Conservation (phyloP, 495 filamentous ascomycete genomes). For the Penicillium taxi region DNA sequence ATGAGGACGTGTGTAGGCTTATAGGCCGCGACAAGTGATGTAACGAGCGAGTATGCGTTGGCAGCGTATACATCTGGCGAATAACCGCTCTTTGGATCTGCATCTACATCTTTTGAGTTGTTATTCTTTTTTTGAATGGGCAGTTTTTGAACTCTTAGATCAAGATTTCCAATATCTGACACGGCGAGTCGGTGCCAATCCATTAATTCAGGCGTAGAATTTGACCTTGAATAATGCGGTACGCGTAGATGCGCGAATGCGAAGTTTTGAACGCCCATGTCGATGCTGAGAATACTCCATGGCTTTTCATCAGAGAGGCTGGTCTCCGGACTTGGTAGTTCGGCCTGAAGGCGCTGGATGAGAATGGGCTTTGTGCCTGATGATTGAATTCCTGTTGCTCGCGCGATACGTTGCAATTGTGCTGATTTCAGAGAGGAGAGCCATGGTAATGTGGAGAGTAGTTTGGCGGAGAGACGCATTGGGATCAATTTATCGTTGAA, state of each 20-base stretch:
- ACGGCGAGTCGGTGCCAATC: slow-evolving; percentile 33
- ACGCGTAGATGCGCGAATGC: slow-evolving; percentile 50
- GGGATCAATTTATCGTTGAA: not conserved
- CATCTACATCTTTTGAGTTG: not conserved
- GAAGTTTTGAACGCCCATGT: slow-evolving; percentile 81
- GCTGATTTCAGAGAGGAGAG: slow-evolving; percentile 36
- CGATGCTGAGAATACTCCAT: slow-evolving; percentile 64
- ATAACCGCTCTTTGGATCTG: slow-evolving; percentile 41
- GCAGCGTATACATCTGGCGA: slow-evolving; percentile 48
- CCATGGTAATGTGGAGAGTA: slow-evolving; percentile 10
- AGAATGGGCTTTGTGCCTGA: slow-evolving; percentile 45
- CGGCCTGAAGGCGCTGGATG: slow-evolving; percentile 15
- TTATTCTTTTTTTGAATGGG: slow-evolving; percentile 6
- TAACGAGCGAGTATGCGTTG: slow-evolving; percentile 56
- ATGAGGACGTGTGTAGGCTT: slow-evolving; percentile 71
- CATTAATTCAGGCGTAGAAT: slow-evolving; percentile 13
- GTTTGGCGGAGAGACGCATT: not conserved
- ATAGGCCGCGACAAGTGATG: slow-evolving; percentile 35
- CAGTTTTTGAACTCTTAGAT: not conserved
- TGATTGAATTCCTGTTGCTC: slow-evolving; percentile 42
- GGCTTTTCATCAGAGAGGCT: too few species aligned
- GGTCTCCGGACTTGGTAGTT: slow-evolving; percentile 5
- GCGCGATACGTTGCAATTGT: slow-evolving; percentile 45
- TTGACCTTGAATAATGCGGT: not conserved
- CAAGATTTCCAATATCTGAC: slow-evolving; percentile 15